Conservation (phyloP, 257 asterid species). For the Solanum sejunctum region DNA sequence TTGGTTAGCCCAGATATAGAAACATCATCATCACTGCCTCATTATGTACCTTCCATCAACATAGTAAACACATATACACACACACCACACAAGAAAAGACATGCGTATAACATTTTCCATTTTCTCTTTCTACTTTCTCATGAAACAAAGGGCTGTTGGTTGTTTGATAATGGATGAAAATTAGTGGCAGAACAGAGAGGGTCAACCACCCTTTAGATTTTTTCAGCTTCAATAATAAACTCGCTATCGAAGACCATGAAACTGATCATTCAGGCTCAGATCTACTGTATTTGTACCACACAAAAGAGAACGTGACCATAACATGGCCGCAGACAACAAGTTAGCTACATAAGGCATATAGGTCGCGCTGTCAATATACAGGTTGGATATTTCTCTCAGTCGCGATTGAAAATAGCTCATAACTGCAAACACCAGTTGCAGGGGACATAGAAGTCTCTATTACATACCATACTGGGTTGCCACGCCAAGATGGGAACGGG, state of each 20-base stretch:
- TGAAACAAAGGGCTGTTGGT: not conserved
- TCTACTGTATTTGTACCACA: not conserved
- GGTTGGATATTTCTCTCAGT: not conserved
- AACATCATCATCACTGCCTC: not conserved
- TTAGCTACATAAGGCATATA: not conserved
- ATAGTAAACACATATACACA: not conserved
- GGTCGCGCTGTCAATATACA: not conserved
- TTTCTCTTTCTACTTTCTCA: not conserved
- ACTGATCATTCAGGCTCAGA: not conserved
- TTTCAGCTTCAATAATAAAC: not conserved
- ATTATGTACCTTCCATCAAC: not conserved
- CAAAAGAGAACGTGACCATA: not conserved
- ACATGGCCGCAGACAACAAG: not conserved
- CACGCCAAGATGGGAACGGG: not conserved
- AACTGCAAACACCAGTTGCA: not conserved
- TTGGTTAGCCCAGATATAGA: not conserved
- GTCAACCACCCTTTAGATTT: not conserved
- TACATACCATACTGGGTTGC: not conserved
- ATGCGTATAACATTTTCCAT: not conserved
- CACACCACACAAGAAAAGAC: not conserved
- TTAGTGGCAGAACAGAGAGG: not conserved
- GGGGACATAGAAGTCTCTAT: not conserved
- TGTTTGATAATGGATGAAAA: not conserved
- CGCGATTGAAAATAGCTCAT: not conserved
- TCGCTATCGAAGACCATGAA: not conserved